These are phyloP conservation scores for Biscogniauxia marginata DNA, from an alignment of 2,329 filamentous ascomycete species.

Conservation along the genomic window DNA sequence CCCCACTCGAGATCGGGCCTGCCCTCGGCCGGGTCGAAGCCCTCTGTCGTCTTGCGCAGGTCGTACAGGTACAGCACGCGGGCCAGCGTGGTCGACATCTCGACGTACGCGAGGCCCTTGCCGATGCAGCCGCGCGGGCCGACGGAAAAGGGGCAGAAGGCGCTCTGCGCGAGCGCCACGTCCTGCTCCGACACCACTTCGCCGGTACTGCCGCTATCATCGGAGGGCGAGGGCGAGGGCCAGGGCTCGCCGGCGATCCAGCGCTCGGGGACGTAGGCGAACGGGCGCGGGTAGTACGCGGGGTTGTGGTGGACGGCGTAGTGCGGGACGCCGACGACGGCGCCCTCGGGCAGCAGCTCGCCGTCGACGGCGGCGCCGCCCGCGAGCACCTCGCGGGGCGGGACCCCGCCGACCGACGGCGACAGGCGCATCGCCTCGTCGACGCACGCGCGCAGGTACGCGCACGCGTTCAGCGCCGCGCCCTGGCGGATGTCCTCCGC, in stretches of 20 bases:
- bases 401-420: constrained; percentile 58
- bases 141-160: constrained; percentile 73
- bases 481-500: constrained; percentile 58
- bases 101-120: constrained; percentile 66
- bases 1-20: constrained; percentile 49
- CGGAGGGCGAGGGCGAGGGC: constrained; percentile 33
- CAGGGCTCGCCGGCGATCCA: constrained; percentile 55
- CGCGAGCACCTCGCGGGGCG: constrained; percentile 57
- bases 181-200: constrained; percentile 50
- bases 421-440: constrained; percentile 65
- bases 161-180: constrained; percentile 57
- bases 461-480: constrained; percentile 46
- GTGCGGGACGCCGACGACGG: constrained; percentile 62
- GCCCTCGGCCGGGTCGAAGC: constrained; percentile 54
- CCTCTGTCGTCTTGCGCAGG: constrained; percentile 48
- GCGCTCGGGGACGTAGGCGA: constrained; percentile 60
- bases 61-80: constrained; percentile 62
- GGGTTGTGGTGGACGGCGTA: constrained; percentile 69
- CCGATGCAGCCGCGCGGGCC: constrained; percentile 72
- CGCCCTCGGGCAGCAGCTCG: constrained; percentile 54
- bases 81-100: constrained; percentile 64
- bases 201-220: constrained; percentile 28
- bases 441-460: constrained; percentile 63
- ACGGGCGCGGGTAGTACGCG: constrained; percentile 59
- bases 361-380: constrained; percentile 57